phyloP scores from a whole-genome alignment of 805 yeast genomes.

The Sungouiozyma intestinalis region DNA sequence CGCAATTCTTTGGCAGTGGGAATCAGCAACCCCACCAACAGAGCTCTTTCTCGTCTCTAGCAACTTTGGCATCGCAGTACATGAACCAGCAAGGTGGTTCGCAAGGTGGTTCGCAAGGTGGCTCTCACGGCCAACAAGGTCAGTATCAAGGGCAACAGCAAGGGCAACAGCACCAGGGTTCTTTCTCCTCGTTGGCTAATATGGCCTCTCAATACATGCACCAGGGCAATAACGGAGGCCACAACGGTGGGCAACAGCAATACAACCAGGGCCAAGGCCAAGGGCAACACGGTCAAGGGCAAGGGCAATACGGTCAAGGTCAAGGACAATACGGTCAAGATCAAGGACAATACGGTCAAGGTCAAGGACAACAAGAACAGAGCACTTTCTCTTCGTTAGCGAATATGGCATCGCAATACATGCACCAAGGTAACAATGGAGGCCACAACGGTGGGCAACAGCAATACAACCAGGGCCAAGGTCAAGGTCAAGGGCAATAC shows the following conservation, averaged over 20 bases:
- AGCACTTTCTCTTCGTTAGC: background rate
- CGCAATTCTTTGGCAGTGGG: constrained; percentile 15
- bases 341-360: no score
- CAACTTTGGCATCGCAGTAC: constrained; percentile 13
- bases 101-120: no score
- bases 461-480: constrained; percentile 2
- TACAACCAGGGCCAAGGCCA: constrained; percentile 3
- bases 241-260: background rate
- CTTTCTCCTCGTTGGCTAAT: constrained; percentile 1
- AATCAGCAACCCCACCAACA: constrained; percentile 7
- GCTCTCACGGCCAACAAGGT: constrained; percentile 2
- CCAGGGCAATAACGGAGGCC: background rate
- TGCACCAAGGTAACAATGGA: constrained; percentile 1
- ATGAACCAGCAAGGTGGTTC: constrained; percentile 4
- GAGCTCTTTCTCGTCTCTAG: constrained; percentile 11
- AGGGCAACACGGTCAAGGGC: no score
- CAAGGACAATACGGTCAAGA: no score
- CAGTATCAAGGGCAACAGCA: constrained; percentile 2
- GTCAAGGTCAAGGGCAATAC: constrained; percentile 1
- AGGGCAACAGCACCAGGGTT: constrained; percentile 1
- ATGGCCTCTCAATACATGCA: constrained; percentile 2
- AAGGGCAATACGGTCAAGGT: background rate
- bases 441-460: background rate
- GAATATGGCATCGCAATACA: background rate
- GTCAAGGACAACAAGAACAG: background rate